Base-by-base conservation (phyloP, 306 rosid species). In the Abrus precatorius region DNA sequence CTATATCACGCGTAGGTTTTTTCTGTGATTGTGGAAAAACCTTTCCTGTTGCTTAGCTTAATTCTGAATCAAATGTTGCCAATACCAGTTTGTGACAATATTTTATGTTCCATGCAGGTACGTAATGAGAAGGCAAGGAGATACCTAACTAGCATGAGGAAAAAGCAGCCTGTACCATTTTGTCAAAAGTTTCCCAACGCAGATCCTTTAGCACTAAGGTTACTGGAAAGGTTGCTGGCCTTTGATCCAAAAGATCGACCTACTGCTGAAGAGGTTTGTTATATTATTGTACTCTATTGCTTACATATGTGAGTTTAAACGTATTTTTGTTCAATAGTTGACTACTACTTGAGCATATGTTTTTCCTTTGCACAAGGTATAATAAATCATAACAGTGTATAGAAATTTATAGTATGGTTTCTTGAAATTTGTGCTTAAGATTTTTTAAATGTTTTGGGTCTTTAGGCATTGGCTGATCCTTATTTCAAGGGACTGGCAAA, bases 181-280 rank as follows among this genome's bases (percentile, higher is more conserved):
- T 87, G 90, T 63, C 95, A 91, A 50, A 95, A 93, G 59, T 95
- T 95, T 85, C 89, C 97, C 6, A 93, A 84, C 86, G 97, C 94
- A 1, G 95, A 95, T 84, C 99, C 99, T 63, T 83, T 90, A 74
- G 97, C 97, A 33, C 83, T 95, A n/a, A 84, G 95, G 27, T 84
- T 95, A 8, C 67, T 95, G 84, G 95, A 90, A 85, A 89, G 90
- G 72, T 82, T 95, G 86, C 92, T 95, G 67, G 97, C 97, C 65
- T 95, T 95, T 57, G 97, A 95, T 81, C 99, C 99, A 3, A 95
- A 95, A 87, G 97, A 95, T 77, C 90, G 99, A 45, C 99, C 97
- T 55, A 95, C 99, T 71, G 99, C 99, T 11, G 95, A 88, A 88
- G 96, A 93, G 99, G 99, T 95, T 63, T 82, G 91, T 82, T 61